Base-by-base conservation (phyloP, 148 eudicot genomes). In the Simmondsia chinensis region DNA sequence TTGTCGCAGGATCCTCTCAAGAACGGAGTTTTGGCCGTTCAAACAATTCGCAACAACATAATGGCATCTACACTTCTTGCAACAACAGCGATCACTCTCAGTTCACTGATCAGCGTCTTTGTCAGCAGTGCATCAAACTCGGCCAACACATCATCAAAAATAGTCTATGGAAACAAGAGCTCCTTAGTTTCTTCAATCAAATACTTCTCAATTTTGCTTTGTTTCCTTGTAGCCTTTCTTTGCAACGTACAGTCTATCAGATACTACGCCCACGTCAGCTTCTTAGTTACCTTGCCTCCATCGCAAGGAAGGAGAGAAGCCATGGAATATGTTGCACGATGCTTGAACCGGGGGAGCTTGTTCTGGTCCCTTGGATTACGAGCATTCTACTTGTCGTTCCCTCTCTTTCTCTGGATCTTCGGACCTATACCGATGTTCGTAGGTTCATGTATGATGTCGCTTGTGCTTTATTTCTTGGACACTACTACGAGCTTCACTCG, bases 51-150 rank as follows among this genome's bases (percentile, higher is more conserved):
- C 25, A 70, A 70, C 52, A 51, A 60, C 57, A 38, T 70, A 31
- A 65, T 70, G 95, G 95, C 95, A 9, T 77, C 95, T 0, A 77
- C 91, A 3, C 95, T 85, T 38, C 29, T 85, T 31, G 95, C 91
- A 22, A 77, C 95, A 13, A 50, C 86, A 30, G 91, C 95, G 5
- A 77, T 85, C 14, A 81, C 91, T 25, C 80, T 85, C 9, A 75
- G 95, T 60, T 85, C 95, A 13, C 50, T 85, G 28, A 81, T 81
- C 18, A 60, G 76, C 2, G 86, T 85, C 9, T 77, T 72, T 22
- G 80, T 75, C 23, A 81, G 86, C 79, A 81, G 68, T 45, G 46
- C 68, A 29, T 70, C 95, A 50, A 60, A 46, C 9, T 21, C 50
- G 4, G 32, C 23, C 46, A 54, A 37, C 22, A 6, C 54, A 46